These are phyloP conservation scores for Dothideomycetes sp. DNA, from an alignment of 2,329 filamentous ascomycete species.

Conservation along the genomic window DNA sequence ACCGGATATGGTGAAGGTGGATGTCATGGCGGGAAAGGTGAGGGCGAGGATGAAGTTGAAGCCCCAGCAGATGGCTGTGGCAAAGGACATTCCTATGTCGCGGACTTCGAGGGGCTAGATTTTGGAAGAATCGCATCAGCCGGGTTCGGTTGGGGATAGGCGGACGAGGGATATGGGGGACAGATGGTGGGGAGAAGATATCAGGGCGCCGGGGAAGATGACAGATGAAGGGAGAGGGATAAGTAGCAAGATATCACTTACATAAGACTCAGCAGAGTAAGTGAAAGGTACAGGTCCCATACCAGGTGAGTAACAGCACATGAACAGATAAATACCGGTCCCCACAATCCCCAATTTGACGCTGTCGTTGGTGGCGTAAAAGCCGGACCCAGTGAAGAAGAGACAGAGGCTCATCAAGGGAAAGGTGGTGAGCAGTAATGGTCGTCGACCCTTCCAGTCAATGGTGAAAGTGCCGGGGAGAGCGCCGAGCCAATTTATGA, in stretches of 20 bases:
- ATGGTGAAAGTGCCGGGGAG: constrained; percentile 31
- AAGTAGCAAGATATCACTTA: background rate
- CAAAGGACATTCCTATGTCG: constrained; percentile 26
- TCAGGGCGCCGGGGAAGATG: background rate
- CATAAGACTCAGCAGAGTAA: constrained; percentile 28
- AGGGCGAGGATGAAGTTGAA: constrained; percentile 44
- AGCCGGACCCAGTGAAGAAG: constrained; percentile 27
- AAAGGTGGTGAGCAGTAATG: constrained; percentile 31
- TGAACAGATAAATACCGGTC: constrained; percentile 29
- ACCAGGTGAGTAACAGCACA: constrained; percentile 38
- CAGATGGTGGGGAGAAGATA: background rate
- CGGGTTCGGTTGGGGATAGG: background rate
- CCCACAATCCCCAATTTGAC: constrained; percentile 22
- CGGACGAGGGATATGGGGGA: background rate
- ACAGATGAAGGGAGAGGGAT: background rate
- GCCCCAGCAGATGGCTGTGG: constrained; percentile 41
- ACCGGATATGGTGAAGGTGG: constrained; percentile 38
- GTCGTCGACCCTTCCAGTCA: constrained; percentile 31
- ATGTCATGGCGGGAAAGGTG: constrained; percentile 41
- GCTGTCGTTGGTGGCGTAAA: constrained; percentile 5
- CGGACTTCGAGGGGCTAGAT: constrained; percentile 28
- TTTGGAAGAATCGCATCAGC: background rate
- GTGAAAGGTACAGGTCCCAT: constrained; percentile 32
- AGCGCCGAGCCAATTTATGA: constrained; percentile 25
- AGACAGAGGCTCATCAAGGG: constrained; percentile 35